These are phyloP conservation scores for Lagenaria siceraria DNA, from an alignment of 306 rosid genomes.

Conservation along the genomic window DNA sequence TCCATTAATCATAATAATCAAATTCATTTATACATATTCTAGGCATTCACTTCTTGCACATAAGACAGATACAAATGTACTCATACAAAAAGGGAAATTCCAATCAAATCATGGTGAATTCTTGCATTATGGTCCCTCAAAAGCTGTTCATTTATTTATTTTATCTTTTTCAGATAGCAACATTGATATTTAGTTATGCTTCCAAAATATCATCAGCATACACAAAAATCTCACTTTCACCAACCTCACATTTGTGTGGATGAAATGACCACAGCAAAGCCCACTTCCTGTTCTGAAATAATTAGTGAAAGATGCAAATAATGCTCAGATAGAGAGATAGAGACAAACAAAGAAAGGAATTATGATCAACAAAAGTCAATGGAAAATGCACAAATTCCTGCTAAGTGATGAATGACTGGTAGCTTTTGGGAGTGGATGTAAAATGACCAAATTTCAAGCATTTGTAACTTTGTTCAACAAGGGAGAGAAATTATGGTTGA, in stretches of 20 bases:
- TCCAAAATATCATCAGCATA: conserved; percentile 9
- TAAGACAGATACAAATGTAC: neutral
- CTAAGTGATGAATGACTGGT: neutral
- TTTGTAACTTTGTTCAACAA: neutral
- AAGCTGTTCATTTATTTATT: neutral
- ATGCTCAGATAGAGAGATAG: neutral
- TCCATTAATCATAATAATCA: neutral
- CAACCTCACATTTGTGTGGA: neutral
- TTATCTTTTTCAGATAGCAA: conserved; percentile 2
- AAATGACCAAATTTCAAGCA: neutral
- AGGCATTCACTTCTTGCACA: neutral
- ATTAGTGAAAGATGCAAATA: neutral
- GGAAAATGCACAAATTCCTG: neutral
- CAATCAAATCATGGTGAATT: neutral
- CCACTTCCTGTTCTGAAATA: neutral
- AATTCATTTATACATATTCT: neutral
- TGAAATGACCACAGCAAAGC: neutral
- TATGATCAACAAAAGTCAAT: neutral
- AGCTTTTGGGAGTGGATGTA: neutral
- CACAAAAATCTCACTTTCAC: neutral
- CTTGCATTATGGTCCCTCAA: neutral
- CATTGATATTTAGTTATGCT: conserved; percentile 20
- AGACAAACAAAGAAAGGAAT: neutral
- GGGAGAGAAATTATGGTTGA: too few relatives aligned
- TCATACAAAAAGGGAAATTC: neutral